These are phyloP conservation scores for Backusella australiensis DNA, from an alignment of 192 early-diverging fungal species.

Conservation along the genomic window DNA sequence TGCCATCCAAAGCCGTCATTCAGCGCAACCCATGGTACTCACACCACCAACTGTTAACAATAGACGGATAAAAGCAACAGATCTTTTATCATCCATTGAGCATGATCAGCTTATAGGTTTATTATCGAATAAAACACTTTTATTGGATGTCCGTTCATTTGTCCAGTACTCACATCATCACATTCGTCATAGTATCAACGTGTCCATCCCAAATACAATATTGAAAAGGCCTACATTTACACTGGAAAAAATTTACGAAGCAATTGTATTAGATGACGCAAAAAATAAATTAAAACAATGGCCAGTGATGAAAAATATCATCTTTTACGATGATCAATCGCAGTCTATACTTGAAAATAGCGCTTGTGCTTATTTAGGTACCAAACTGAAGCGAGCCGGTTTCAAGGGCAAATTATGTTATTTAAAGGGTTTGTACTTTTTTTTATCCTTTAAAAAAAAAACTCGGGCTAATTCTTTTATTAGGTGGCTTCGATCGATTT, in stretches of 20 bases:
- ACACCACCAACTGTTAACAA: background rate
- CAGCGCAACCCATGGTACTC: slow-evolving; percentile 16
- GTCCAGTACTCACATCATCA: slow-evolving; percentile 47
- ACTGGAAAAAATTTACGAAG: slow-evolving; percentile 58
- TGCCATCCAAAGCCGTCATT: slow-evolving; percentile 33
- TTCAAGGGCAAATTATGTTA: slow-evolving; percentile 44
- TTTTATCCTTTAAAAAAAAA: background rate
- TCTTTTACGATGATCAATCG: slow-evolving; percentile 64
- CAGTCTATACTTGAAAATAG: slow-evolving; percentile 47
- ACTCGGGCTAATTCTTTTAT: background rate
- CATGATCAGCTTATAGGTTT: no score
- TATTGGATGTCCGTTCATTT: slow-evolving; percentile 70
- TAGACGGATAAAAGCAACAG: background rate
- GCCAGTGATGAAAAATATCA: slow-evolving; percentile 56
- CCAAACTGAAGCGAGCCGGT: slow-evolving; percentile 59
- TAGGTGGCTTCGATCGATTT: slow-evolving; percentile 53
- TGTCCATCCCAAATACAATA: slow-evolving; percentile 76
- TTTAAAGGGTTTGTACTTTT: slow-evolving; percentile 38
- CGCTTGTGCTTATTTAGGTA: slow-evolving; percentile 46
- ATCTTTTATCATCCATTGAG: background rate
- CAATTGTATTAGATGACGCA: slow-evolving; percentile 53
- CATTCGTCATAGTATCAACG: slow-evolving; percentile 59
- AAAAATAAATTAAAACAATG: slow-evolving; percentile 44
- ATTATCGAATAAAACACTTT: background rate
- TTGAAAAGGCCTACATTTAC: slow-evolving; percentile 65